Evolutionary conservation across 805 yeast genomes (phyloP), one percentile per base, ranked within the genome.

Genomic region (Lipomyces kockii): DNA sequence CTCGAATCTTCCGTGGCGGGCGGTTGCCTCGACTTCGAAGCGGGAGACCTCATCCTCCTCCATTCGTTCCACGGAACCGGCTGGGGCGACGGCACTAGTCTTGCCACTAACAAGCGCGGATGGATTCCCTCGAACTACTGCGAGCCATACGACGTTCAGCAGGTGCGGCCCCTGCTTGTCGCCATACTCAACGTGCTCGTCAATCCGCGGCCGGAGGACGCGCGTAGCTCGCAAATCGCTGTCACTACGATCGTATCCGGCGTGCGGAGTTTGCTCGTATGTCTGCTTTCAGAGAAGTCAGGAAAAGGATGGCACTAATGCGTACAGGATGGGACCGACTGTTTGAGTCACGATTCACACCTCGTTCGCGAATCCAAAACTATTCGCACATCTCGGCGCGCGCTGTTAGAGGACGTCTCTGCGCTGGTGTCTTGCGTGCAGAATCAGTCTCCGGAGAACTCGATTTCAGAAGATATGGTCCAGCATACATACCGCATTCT

Each of bases 81-180:
- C 60, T 81, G 83, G 83, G 81, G 79, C 32, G 82, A 81, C 64
- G 83, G 80, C 9, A 78, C 82, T 4, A 67, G 78, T 53, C 75
- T 80, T 25, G 17, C 66, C 11, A 69, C 78, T 2, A 79, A 78
- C 62, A 72, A 73, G 17, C 75, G 82, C 12, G 83, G 83, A 56
- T 81, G 83, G 83, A 74, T 81, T 43, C 83, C 83, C 22, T 74
- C 79, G 49, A 80, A 80, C 73, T 80, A 78, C 70, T 80, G 80
- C 69, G 72, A 74, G 52, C 77, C 80, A 6, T 79, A 76, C 70
- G 80, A 80, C 62, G 70, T 75, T 34, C 74, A 74, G 55, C 76
- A 78, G 11, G 74, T 78, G n/a, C 68, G 72, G 37, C 80, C 80
- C 5, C 74, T 80, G 49, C 74, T 80, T 22, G 72, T 77, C 6